Conservation (phyloP, 495 filamentous ascomycete genomes). For the Aspergillus kassunensis region DNA sequence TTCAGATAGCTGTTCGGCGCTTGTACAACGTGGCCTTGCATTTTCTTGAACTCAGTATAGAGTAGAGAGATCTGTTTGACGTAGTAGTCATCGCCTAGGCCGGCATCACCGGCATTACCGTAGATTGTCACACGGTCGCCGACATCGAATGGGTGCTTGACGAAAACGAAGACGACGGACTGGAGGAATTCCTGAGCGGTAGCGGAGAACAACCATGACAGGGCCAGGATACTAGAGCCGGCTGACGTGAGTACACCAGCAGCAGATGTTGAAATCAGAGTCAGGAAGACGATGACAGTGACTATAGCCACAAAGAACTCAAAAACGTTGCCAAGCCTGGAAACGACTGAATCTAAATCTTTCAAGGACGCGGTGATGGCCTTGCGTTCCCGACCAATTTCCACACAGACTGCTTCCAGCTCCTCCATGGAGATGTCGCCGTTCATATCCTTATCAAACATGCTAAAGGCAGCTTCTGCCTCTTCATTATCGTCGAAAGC, state of each 20-base stretch:
- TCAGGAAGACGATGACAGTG: constrained; percentile 78
- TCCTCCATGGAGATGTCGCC: constrained; percentile 97
- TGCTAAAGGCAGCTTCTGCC: constrained; percentile 83
- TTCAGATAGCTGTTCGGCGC: constrained; percentile 94
- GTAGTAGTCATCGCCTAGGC: constrained; percentile 88
- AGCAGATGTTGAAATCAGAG: constrained; percentile 83
- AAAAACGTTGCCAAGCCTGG: constrained; percentile 83
- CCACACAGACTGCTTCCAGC: constrained; percentile 86
- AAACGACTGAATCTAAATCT: constrained; percentile 92
- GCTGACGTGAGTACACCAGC: constrained; percentile 80
- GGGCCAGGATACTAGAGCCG: constrained; percentile 77
- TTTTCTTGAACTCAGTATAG: constrained; percentile 97
- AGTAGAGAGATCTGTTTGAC: constrained; percentile 93
- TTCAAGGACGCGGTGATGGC: constrained; percentile 92
- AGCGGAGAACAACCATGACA: constrained; percentile 87
- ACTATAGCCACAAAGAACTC: constrained; percentile 80
- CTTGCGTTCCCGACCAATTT: constrained; percentile 92
- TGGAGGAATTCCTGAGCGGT: constrained; percentile 93
- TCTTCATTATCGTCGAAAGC: constrained; percentile 86
- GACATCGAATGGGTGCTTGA: constrained; percentile 97
- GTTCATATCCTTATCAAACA: constrained; percentile 97
- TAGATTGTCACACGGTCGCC: constrained; percentile 91
- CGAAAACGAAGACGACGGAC: constrained; percentile 91
- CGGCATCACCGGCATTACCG: constrained; percentile 74
- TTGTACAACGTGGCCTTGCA: constrained; percentile 93